These are phyloP conservation scores for Claviceps digitariae DNA, from an alignment of 2,329 filamentous ascomycete genomes.

Conservation along the genomic window DNA sequence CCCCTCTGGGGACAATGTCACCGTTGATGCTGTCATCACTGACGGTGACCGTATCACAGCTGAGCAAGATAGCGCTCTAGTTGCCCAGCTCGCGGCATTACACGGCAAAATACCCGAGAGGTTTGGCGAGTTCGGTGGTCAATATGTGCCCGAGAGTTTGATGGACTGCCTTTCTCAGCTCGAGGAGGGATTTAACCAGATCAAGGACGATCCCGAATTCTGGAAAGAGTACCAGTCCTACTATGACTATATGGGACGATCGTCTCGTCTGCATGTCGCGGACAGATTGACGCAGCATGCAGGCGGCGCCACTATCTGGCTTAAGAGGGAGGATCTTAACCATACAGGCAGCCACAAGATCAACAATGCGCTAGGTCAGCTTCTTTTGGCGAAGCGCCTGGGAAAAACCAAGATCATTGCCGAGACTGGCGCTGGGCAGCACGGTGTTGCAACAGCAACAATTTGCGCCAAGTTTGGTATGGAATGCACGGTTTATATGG, in stretches of 20 bases:
- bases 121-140: slow-evolving; percentile 92
- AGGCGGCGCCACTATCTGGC: slow-evolving; percentile 89
- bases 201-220: slow-evolving; percentile 77
- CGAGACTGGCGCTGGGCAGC: slow-evolving; percentile 93
- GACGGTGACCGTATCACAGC: slow-evolving; percentile 54
- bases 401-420: slow-evolving; percentile 97
- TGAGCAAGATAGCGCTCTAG: slow-evolving; percentile 44
- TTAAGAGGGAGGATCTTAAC: slow-evolving; percentile 95
- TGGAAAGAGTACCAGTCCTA: slow-evolving; percentile 96
- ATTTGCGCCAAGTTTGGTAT: slow-evolving; percentile 97
- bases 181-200: slow-evolving; percentile 79
- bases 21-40: slow-evolving; percentile 47
- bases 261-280: slow-evolving; percentile 80
- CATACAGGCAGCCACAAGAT: slow-evolving; percentile 99
- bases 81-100: slow-evolving; percentile 73
- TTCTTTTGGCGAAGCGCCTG: slow-evolving; percentile 69
- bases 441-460: slow-evolving; percentile 93
- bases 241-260: slow-evolving; percentile 94
- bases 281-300: slow-evolving; percentile 78
- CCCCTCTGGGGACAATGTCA: slow-evolving; percentile 24
- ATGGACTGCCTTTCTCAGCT: slow-evolving; percentile 94
- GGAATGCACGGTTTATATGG: slow-evolving; percentile 98
- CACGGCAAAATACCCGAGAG: slow-evolving; percentile 70
- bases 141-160: slow-evolving; percentile 92
- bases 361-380: slow-evolving; percentile 93